Conservation (phyloP, 495 filamentous ascomycete genomes). For the Bacidia rubella region DNA sequence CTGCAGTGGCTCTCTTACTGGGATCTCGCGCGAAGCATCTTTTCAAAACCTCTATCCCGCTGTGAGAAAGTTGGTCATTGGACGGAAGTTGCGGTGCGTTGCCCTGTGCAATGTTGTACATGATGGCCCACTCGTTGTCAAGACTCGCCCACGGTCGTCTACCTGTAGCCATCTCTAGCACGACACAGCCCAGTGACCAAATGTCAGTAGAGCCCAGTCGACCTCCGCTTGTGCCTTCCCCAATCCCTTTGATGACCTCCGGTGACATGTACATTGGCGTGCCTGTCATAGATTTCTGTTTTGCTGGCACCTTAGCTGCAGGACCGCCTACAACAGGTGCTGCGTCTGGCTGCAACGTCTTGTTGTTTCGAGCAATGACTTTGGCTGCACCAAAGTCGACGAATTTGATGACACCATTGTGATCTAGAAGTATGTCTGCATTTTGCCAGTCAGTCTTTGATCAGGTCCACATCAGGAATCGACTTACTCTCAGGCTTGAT, state of each 20-base stretch:
- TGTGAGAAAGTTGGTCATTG: conserved; percentile 66
- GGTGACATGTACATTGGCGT: conserved; percentile 99
- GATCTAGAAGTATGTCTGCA: conserved; percentile 85
- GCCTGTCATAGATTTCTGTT: conserved; percentile 84
- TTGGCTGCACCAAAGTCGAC: conserved; percentile 98
- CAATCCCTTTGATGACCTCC: conserved; percentile 86
- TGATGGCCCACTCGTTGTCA: conserved; percentile 99
- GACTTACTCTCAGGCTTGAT: conserved; percentile 92
- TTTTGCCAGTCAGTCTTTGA: conserved; percentile 6
- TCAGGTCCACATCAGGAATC: background rate
- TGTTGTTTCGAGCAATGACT: conserved; percentile 87
- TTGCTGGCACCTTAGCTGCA: conserved; percentile 35
- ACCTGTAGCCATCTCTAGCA: conserved; percentile 95
- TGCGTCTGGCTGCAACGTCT: conserved; percentile 57
- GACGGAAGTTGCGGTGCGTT: conserved; percentile 76
- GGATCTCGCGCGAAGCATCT: conserved; percentile 85
- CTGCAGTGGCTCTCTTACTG: conserved; percentile 59
- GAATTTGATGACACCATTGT: conserved; percentile 97
- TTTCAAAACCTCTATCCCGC: conserved; percentile 77
- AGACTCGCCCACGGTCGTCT: conserved; percentile 91
- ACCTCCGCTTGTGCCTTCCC: conserved; percentile 41
- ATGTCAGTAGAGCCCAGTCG: conserved; percentile 89
- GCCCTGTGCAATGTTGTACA: conserved; percentile 98
- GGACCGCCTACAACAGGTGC: conserved; percentile 33
- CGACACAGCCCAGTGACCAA: conserved; percentile 94